Percentiles rank a stretch among this genome's conserved stretches.
Evolutionary conservation across 345 rosid genomes (phyloP).

Genomic region (Adansonia digitata): DNA sequence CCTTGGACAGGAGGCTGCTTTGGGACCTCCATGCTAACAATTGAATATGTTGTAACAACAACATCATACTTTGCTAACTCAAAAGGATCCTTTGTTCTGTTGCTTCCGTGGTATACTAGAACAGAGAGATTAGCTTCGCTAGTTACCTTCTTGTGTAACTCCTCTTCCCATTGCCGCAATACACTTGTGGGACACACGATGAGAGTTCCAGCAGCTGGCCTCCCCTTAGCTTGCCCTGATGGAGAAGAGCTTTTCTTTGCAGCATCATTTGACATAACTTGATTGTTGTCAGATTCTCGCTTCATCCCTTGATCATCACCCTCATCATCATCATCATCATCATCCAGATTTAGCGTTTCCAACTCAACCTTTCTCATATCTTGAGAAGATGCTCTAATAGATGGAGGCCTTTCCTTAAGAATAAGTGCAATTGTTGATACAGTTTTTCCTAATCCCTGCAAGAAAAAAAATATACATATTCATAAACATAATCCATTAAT

Average conservation of each 20-base stretch:
- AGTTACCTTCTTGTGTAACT: slow-evolving; percentile 71
- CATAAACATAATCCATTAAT: neutral
- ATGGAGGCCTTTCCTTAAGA: slow-evolving; percentile 69
- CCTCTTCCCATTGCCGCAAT: slow-evolving; percentile 94
- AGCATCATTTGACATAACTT: slow-evolving; percentile 18
- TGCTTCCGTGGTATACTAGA: slow-evolving; percentile 86
- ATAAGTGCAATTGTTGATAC: slow-evolving; percentile 92
- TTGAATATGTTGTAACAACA: slow-evolving; percentile 89
- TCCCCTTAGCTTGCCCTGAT: slow-evolving; percentile 45
- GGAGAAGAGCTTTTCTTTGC: slow-evolving; percentile 16
- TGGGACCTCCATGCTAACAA: slow-evolving; percentile 97
- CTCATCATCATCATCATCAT: neutral
- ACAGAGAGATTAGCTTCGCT: slow-evolving; percentile 62
- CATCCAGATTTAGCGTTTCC: slow-evolving; percentile 59
- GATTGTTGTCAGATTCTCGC: slow-evolving; percentile 23
- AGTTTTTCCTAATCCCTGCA: slow-evolving; percentile 95
- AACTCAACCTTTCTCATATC: slow-evolving; percentile 31
- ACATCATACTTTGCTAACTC: slow-evolving; percentile 89
- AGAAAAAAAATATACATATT: slow-evolving; percentile 2
- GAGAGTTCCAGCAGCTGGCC: slow-evolving; percentile 95
- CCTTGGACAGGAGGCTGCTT: slow-evolving; percentile 68
- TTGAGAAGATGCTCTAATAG: slow-evolving; percentile 30
- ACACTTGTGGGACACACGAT: slow-evolving; percentile 98
- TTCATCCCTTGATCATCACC: slow-evolving; percentile 31
- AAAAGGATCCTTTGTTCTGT: slow-evolving; percentile 79